Conservation (phyloP, 805 yeast species). For the Hanseniaspora taiwanica region DNA sequence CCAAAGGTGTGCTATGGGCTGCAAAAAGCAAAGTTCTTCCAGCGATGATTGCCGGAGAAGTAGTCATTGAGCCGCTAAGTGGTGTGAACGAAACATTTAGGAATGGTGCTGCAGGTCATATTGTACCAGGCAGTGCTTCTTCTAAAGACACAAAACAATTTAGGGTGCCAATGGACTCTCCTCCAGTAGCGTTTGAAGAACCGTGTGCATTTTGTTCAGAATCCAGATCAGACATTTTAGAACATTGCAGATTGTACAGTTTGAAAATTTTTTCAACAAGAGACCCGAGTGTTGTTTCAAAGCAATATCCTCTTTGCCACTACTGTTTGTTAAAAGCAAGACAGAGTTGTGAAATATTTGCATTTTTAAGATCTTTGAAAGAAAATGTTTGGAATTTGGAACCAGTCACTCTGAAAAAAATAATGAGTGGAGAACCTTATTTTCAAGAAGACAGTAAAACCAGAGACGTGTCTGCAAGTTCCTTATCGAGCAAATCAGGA, state of each 20-base stretch:
- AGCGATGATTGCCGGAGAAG: slow-evolving; percentile 66
- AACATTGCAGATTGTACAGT: slow-evolving; percentile 66
- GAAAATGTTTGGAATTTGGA: slow-evolving; percentile 48
- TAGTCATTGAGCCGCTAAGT: slow-evolving; percentile 74
- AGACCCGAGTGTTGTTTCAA: slow-evolving; percentile 18
- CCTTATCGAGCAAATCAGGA: background rate
- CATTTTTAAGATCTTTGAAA: slow-evolving; percentile 54
- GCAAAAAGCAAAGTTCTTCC: slow-evolving; percentile 48
- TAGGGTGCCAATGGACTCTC: slow-evolving; percentile 33
- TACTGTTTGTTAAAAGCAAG: slow-evolving; percentile 71
- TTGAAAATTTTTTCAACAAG: slow-evolving; percentile 34
- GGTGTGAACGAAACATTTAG: slow-evolving; percentile 69
- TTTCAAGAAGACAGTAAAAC: no score
- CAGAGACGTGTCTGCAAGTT: background rate
- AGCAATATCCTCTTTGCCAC: slow-evolving; percentile 58
- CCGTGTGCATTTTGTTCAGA: slow-evolving; percentile 86
- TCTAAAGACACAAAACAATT: slow-evolving; percentile 26
- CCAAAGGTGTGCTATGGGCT: slow-evolving; percentile 53
- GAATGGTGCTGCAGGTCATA: slow-evolving; percentile 13
- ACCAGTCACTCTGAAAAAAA: slow-evolving; percentile 19
- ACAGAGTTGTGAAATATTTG: slow-evolving; percentile 70
- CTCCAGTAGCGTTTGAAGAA: slow-evolving; percentile 61
- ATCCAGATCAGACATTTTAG: slow-evolving; percentile 49
- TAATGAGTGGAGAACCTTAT: no score
- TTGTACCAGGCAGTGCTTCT: background rate